A percentile compares a stretch with the other conserved stretches of the same genome.
Evolutionary conservation across 768 basidiomycete species (phyloP).

Genomic region (Rhodocollybia butyracea): DNA sequence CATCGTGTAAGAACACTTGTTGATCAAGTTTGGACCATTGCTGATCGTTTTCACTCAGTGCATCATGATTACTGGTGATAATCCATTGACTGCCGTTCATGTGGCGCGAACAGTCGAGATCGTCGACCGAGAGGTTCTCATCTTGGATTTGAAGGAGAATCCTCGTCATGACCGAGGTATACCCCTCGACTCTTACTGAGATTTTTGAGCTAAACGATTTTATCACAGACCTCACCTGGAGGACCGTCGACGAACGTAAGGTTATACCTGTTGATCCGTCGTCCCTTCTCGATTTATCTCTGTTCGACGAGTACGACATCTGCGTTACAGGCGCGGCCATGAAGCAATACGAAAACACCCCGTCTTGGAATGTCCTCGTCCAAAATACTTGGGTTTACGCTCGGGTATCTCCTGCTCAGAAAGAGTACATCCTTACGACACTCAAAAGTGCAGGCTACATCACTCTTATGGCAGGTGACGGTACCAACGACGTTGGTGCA

Average conservation of each 20-base stretch:
- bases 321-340: constrained; percentile 95
- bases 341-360: constrained; percentile 73
- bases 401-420: constrained; percentile 92
- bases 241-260: constrained; percentile 88
- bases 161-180: constrained; percentile 64
- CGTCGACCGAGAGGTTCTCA: constrained; percentile 91
- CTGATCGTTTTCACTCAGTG: constrained; percentile 51
- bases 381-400: constrained; percentile 99
- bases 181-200: background rate
- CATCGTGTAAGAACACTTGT: constrained; percentile 69
- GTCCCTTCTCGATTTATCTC: constrained; percentile 69
- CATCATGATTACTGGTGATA: constrained; percentile 99
- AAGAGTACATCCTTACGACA: constrained; percentile 91
- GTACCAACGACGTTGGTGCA: constrained; percentile 98
- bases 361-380: constrained; percentile 78
- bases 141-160: constrained; percentile 87
- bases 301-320: constrained; percentile 90
- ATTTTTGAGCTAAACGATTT: background rate
- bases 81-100: constrained; percentile 94
- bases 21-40: background rate
- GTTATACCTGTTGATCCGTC: constrained; percentile 82
- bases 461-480: constrained; percentile 98
- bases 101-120: constrained; percentile 97
- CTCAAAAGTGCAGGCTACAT: constrained; percentile 86
- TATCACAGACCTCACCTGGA: constrained; percentile 78